These are phyloP conservation scores for Ophiostoma himal-ulmi DNA, from an alignment of 2,329 filamentous ascomycete species.

Conservation along the genomic window DNA sequence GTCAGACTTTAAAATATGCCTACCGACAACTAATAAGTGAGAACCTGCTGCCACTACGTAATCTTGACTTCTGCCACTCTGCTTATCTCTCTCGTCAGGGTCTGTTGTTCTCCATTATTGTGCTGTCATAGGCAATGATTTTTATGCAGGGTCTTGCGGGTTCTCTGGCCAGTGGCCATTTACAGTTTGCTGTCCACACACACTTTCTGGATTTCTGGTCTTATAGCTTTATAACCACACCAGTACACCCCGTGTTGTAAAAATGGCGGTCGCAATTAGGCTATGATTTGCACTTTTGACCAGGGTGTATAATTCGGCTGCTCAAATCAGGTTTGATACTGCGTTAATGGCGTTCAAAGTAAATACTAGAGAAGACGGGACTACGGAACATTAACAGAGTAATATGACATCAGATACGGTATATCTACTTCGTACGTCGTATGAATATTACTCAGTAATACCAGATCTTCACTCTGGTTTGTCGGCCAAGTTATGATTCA, in stretches of 20 bases:
- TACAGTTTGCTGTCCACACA: neutral
- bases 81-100: neutral
- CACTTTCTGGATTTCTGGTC: neutral
- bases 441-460: neutral
- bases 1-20: neutral
- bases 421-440: neutral
- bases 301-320: neutral
- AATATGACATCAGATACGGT: neutral
- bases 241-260: neutral
- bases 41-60: neutral
- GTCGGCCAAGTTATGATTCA: too few relatives aligned
- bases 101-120: neutral
- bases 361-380: neutral
- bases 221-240: neutral
- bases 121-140: neutral
- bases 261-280: neutral
- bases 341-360: neutral
- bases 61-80: neutral
- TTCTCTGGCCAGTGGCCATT: neutral
- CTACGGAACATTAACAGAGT: neutral
- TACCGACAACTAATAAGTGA: neutral
- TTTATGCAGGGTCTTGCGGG: slow-evolving; percentile 7
- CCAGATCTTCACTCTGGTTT: neutral
- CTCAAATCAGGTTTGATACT: slow-evolving; percentile 3
- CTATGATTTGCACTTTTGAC: slow-evolving; percentile 1